Conservation (phyloP, 2,329 filamentous ascomycete species). For the Fusarium irregulare region DNA sequence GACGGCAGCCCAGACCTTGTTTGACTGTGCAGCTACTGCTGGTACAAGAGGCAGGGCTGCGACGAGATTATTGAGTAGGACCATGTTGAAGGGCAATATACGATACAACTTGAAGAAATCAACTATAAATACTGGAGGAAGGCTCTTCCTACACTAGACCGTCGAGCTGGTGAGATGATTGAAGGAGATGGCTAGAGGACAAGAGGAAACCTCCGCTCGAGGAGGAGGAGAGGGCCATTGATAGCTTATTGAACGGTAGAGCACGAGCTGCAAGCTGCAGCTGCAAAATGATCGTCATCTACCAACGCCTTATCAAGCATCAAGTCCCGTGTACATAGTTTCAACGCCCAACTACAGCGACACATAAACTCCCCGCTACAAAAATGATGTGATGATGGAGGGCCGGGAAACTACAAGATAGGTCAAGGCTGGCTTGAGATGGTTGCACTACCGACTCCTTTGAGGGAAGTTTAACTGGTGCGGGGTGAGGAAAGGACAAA, state of each 20-base stretch:
- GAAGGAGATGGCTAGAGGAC: conserved; percentile 10
- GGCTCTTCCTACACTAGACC: conserved; percentile 22
- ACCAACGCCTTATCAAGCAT: conserved; percentile 26
- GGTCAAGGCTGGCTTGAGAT: conserved; percentile 12
- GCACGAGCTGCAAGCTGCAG: conserved; percentile 24
- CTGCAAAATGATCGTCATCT: conserved; percentile 37
- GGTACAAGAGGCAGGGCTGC: conserved; percentile 38
- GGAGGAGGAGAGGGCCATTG: conserved; percentile 14
- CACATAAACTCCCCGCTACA: conserved; percentile 33
- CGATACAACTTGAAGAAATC: not conserved
- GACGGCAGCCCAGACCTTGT: conserved; percentile 62
- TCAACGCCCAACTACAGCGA: conserved; percentile 2
- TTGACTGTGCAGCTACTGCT: conserved; percentile 49
- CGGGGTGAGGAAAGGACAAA: conserved; percentile 16
- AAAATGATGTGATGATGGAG: conserved; percentile 32
- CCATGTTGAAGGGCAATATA: conserved; percentile 33
- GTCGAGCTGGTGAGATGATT: conserved; percentile 19
- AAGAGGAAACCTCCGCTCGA: conserved; percentile 7
- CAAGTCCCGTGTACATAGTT: conserved; percentile 35
- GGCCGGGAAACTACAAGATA: conserved; percentile 30
- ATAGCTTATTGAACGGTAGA: conserved; percentile 20
- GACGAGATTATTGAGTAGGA: conserved; percentile 18
- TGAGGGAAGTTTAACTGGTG: conserved; percentile 35
- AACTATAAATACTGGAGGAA: not conserved
- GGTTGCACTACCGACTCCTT: conserved; percentile 35